Conservation (phyloP, 148 eudicot genomes). For the Talinum fruticosum region DNA sequence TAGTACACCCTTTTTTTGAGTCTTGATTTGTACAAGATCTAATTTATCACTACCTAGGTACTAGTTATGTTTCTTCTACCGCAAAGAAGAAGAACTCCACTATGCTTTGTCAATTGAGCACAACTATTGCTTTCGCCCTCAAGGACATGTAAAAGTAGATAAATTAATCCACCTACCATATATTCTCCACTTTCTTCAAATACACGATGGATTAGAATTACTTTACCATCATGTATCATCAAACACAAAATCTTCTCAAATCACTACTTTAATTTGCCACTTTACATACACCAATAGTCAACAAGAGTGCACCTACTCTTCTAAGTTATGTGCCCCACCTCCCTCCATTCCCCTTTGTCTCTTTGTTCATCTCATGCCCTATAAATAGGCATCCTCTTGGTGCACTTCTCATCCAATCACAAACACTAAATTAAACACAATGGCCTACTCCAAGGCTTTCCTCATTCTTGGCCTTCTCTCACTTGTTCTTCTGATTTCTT, state of each 20-base stretch:
- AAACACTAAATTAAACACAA: not conserved
- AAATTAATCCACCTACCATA: not conserved
- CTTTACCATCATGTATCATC: not conserved
- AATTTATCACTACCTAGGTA: too few relatives aligned
- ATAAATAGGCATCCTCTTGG: not conserved
- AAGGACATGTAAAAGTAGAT: too few relatives aligned
- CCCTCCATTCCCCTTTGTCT: not conserved
- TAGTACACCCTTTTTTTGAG: too few relatives aligned
- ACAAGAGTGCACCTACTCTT: not conserved
- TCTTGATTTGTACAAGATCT: too few relatives aligned
- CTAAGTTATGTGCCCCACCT: not conserved
- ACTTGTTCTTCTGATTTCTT: not conserved
- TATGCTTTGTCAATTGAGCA: too few relatives aligned
- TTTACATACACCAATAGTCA: not conserved
- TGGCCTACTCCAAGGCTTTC: not conserved
- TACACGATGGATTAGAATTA: too few relatives aligned
- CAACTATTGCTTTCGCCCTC: too few relatives aligned
- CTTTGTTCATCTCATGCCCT: not conserved
- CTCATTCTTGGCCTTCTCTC: not conserved
- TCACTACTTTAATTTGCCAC: not conserved
- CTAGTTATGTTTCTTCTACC: too few relatives aligned
- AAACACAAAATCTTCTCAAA: not conserved
- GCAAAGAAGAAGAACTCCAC: too few relatives aligned
- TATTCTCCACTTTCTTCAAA: not conserved
- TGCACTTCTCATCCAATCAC: not conserved